Evolutionary conservation across 805 yeast species (phyloP).

Genomic region (Candida ovalis): DNA sequence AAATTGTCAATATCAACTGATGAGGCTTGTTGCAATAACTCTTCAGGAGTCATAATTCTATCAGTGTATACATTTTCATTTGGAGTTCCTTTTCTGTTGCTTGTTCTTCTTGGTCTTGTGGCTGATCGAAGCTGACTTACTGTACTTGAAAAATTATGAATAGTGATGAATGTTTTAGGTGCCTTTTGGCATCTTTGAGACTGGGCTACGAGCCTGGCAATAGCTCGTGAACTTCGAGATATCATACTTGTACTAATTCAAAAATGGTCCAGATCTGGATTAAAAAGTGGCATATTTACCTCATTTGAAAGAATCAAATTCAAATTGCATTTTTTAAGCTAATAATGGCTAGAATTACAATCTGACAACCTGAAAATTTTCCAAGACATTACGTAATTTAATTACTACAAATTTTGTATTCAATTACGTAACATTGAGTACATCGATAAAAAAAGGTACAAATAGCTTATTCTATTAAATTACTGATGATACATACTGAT

Average conservation of each 20-base stretch:
- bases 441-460: too few species aligned
- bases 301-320: too few species aligned
- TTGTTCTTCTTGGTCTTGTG: conserved; percentile 6
- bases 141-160: conserved; percentile 3
- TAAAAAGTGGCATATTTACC: too few species aligned
- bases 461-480: not conserved
- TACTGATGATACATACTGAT: not conserved
- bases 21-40: conserved; percentile 24
- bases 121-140: conserved; percentile 1
- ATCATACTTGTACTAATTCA: not conserved
- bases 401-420: too few species aligned
- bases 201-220: not conserved
- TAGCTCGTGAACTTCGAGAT: not conserved
- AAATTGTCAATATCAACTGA: conserved; percentile 27
- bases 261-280: too few species aligned
- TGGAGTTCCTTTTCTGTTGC: conserved; percentile 1
- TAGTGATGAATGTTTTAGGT: not conserved
- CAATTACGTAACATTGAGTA: too few species aligned
- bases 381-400: too few species aligned
- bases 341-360: too few species aligned
- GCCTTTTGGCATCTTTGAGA: not conserved
- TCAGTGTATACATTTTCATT: not conserved
- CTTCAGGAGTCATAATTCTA: conserved; percentile 30
- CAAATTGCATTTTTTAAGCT: too few species aligned
- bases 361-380: too few species aligned